Base-by-base conservation (phyloP, 1,284 basidiomycete species). In the Testicularia cyperi region DNA sequence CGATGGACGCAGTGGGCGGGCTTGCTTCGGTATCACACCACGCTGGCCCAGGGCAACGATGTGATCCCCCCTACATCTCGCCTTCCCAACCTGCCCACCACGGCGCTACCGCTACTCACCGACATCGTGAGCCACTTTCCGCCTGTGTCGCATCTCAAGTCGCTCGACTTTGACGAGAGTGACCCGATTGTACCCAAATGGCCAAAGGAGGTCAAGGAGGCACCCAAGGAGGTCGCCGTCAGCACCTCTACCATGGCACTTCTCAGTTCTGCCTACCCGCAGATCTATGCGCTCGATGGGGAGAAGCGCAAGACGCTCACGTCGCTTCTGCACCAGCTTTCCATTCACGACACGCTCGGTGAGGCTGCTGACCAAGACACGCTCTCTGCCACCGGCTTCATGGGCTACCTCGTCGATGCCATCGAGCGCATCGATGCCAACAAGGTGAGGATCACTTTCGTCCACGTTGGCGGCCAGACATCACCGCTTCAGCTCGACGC, bases 241-340 rank as follows among this genome's bases (percentile, higher is more conserved):
- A 61, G 65, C 20, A 40, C 69, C 21, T 54, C 69, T 15, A 74
- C 69, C 1, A 26, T 53, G 9, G 52, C 61, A 2, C 45, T 73
- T 26, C 61, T 76, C 24, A 65, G 68, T 38, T 47, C 72, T 2
- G 72, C 70, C 2, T 76, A 73, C 29, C 74, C 74, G 9, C 62
- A 63, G 33, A 41, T 75, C 3, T 56, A 68, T 29, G 52, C 42
- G 2, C 56, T 76, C 16, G 64, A 72, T 32, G 40, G 38, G 10
- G 52, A 63, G 33, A 67, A 67, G 45, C 49, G 48, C 13, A 52
- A 53, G 33, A 46, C 68, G 1, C 69, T 73, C 29, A 39, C 55
- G 24, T 70, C 72, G 26, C 64, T 75, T 20, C 51, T 76, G 1
- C 42, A 43, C 9, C 69, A 65, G 31, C 48, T 72, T 12, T 49